Conservation (phyloP, 2,329 filamentous ascomycete species). For the Colletotrichum australisinense region DNA sequence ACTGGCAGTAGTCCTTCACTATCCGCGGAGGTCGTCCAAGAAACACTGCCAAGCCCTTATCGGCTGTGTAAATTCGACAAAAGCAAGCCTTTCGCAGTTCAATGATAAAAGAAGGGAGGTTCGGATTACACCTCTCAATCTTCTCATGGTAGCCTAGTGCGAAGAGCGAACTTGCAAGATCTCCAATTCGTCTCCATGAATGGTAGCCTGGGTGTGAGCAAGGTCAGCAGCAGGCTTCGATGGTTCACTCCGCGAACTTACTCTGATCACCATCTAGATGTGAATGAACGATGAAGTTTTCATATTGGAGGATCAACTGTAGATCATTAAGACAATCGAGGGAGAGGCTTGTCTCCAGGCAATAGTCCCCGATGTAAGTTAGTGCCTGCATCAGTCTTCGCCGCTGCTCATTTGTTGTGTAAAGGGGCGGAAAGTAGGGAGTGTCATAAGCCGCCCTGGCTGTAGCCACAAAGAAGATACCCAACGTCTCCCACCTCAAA, state of each 20-base stretch:
- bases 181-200: conserved; percentile 59
- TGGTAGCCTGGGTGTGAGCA: conserved; percentile 52
- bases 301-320: conserved; percentile 57
- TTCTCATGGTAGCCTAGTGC: conserved; percentile 60
- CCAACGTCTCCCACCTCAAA: not conserved
- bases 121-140: not conserved
- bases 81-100: not conserved
- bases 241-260: conserved; percentile 32
- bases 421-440: not conserved
- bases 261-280: conserved; percentile 56
- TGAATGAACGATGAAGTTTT: conserved; percentile 58
- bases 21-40: not conserved
- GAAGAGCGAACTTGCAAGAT: conserved; percentile 57
- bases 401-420: not conserved
- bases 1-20: not conserved
- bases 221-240: not conserved
- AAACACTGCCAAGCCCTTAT: not conserved
- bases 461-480: not conserved
- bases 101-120: not conserved
- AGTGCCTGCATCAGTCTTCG: not conserved
- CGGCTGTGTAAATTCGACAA: not conserved
- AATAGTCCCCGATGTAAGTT: not conserved
- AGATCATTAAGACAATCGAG: conserved; percentile 53
- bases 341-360: conserved; percentile 37
- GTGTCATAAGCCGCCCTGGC: not conserved